Conservation (phyloP, 1,284 basidiomycete genomes). For the Microbotryomycetes sp. region DNA sequence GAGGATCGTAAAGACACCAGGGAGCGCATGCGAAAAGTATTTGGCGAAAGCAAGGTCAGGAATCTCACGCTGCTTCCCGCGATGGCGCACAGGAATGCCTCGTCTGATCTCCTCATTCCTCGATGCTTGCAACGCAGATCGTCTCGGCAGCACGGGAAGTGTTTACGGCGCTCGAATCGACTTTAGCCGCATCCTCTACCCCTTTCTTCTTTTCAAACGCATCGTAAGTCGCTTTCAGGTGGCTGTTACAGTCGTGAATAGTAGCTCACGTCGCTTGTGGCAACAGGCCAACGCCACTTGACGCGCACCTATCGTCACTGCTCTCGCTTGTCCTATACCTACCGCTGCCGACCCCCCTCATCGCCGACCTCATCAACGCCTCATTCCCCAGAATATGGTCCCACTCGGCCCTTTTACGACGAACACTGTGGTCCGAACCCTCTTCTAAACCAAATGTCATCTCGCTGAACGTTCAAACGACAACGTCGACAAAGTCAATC, state of each 20-base stretch:
- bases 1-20: constrained; percentile 21
- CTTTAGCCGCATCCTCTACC: constrained; percentile 16
- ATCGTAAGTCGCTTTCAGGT: constrained; percentile 3
- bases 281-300: constrained; percentile 39
- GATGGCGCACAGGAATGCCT: too few species aligned
- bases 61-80: rapidly evolving
- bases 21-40: constrained; percentile 25
- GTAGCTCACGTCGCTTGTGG: background rate
- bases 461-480: background rate
- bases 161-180: constrained; percentile 23
- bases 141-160: constrained; percentile 11
- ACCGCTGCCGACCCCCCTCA: constrained; percentile 39
- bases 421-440: constrained; percentile 18
- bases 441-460: background rate
- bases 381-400: constrained; percentile 31
- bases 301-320: constrained; percentile 41
- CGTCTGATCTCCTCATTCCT: background rate
- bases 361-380: constrained; percentile 38
- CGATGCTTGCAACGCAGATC: constrained; percentile 12
- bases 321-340: constrained; percentile 41
- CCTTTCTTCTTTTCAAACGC: constrained; percentile 28
- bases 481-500: background rate
- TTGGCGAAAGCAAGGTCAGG: constrained; percentile 17
- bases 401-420: constrained; percentile 25
- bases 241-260: too few species aligned